These are phyloP conservation scores for Miscanthus sacchariflorus DNA, from an alignment of 202 grass and related monocot genomes.

Conservation along the genomic window DNA sequence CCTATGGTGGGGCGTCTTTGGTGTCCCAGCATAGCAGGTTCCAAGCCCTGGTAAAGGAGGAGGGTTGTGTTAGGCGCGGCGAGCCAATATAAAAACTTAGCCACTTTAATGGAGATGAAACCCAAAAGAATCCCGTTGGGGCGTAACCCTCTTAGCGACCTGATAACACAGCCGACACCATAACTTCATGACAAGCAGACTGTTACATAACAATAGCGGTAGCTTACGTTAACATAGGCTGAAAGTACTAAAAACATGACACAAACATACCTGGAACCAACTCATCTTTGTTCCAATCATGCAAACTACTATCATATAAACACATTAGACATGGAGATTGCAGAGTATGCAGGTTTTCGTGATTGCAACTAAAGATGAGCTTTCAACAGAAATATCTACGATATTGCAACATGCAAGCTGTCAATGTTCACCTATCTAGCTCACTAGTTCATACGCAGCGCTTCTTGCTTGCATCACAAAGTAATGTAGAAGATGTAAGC, in stretches of 20 bases:
- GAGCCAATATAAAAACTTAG: too few species aligned
- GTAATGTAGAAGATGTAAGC: neutral
- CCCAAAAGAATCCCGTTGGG: too few species aligned
- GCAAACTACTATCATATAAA: neutral
- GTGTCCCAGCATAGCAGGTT: too few species aligned
- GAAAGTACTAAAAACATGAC: conserved; percentile 10
- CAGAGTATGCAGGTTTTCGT: conserved; percentile 7
- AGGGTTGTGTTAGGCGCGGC: too few species aligned
- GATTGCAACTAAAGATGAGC: neutral
- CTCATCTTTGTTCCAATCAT: conserved; percentile 24
- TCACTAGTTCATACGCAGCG: too few species aligned
- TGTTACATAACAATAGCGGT: neutral
- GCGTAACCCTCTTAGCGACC: neutral
- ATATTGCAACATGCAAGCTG: too few species aligned
- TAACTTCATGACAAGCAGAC: neutral
- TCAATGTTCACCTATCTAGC: too few species aligned
- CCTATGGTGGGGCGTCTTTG: too few species aligned
- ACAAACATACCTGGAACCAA: neutral
- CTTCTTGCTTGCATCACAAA: neutral
- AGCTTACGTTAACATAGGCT: neutral
- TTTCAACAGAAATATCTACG: too few species aligned
- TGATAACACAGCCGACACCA: neutral
- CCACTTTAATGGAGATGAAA: too few species aligned
- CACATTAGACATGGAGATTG: neutral
- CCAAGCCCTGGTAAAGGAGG: too few species aligned